These are phyloP conservation scores for Nymphaea thermarum DNA, from an alignment of 164 flowering plant genomes.

Conservation along the genomic window DNA sequence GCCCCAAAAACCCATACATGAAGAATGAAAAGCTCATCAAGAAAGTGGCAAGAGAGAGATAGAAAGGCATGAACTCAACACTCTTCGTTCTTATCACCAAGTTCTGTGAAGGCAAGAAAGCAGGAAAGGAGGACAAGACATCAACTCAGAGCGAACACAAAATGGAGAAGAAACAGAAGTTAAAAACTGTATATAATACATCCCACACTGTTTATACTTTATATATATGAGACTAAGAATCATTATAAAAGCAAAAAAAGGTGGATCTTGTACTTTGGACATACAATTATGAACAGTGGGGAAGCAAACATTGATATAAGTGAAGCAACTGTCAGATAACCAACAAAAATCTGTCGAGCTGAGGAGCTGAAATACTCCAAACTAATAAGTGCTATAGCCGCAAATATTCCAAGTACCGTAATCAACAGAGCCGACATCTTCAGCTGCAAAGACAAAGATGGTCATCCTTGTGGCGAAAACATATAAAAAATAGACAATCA, in stretches of 20 bases:
- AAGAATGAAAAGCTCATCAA: conserved; percentile 49
- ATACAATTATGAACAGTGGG: conserved; percentile 59
- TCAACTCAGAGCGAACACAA: background rate
- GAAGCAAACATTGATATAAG: conserved; percentile 83
- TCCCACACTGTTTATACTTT: background rate
- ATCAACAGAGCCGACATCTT: conserved; percentile 42
- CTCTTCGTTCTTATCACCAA: conserved; percentile 43
- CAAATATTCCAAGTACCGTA: conserved; percentile 33
- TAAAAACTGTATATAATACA: background rate
- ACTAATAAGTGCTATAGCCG: conserved; percentile 32
- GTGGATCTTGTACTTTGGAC: conserved; percentile 10
- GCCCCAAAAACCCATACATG: conserved; percentile 34
- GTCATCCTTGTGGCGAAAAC: background rate
- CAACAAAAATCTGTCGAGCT: conserved; percentile 43
- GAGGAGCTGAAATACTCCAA: conserved; percentile 22
- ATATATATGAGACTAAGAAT: conserved; percentile 1
- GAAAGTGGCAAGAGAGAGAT: conserved; percentile 51
- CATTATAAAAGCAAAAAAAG: too few relatives aligned
- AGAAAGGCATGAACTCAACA: conserved; percentile 55
- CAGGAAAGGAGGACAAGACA: background rate
- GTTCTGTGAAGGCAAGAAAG: conserved; percentile 19
- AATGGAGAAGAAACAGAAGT: background rate
- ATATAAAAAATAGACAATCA: background rate
- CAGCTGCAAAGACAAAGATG: conserved; percentile 22
- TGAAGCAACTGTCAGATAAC: conserved; percentile 53